These are phyloP conservation scores for Pseudogymnoascus sp. DNA, from an alignment of 2,329 filamentous ascomycete genomes.

Conservation along the genomic window DNA sequence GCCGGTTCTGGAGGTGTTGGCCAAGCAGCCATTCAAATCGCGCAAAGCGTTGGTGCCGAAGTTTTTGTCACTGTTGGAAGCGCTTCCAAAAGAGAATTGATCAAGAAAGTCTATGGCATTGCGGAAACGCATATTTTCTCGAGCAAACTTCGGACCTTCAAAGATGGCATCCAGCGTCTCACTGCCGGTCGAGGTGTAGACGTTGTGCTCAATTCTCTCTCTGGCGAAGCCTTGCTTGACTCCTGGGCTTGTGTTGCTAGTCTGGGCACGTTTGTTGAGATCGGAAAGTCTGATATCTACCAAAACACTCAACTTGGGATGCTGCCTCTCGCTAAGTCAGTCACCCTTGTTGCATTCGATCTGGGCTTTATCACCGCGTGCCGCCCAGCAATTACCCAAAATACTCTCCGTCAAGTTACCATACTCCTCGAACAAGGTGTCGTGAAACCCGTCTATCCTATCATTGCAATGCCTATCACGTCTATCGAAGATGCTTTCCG, in stretches of 20 bases:
- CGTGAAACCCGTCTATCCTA: background rate
- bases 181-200: conserved; percentile 30
- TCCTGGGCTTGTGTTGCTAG: conserved; percentile 32
- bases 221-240: conserved; percentile 26
- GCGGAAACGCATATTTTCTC: background rate
- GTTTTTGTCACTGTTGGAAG: conserved; percentile 37
- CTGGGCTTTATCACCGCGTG: background rate
- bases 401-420: background rate
- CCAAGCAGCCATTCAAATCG: conserved; percentile 24
- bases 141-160: conserved; percentile 31
- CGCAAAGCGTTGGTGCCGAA: conserved; percentile 27
- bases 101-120: background rate
- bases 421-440: background rate
- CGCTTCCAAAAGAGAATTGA: conserved; percentile 29
- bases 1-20: conserved; percentile 19
- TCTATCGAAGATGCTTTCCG: conserved; percentile 7
- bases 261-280: conserved; percentile 36
- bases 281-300: conserved; percentile 33
- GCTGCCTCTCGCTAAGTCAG: background rate
- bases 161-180: conserved; percentile 24
- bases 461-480: background rate
- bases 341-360: conserved; percentile 2
- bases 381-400: background rate
- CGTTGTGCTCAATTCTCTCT: conserved; percentile 29
- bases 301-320: conserved; percentile 27